A percentile compares a stretch with the other conserved stretches of the same genome.
Conservation (phyloP, 306 rosid species). For the Glycine latifolia region DNA sequence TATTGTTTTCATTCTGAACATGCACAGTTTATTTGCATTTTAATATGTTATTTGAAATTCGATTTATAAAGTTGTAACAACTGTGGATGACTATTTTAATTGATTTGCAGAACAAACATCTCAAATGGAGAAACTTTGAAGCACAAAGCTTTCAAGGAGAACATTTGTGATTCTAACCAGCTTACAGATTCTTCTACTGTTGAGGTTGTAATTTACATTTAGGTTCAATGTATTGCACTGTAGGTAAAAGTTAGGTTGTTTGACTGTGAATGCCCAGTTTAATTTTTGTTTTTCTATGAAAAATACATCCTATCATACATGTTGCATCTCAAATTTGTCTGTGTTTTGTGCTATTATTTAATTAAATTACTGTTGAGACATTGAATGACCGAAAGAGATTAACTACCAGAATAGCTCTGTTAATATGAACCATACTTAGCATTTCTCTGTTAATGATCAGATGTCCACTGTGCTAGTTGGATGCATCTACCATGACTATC, state of each 20-base stretch:
- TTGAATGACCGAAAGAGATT: neutral
- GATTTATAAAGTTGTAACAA: slow-evolving; percentile 20
- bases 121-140: slow-evolving; percentile 65
- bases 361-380: neutral
- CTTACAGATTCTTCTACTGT: slow-evolving; percentile 56
- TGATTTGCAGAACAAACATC: slow-evolving; percentile 62
- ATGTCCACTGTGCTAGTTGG: slow-evolving; percentile 14
- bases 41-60: slow-evolving; percentile 21
- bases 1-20: neutral
- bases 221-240: neutral
- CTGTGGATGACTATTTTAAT: slow-evolving; percentile 23
- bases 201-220: slow-evolving; percentile 62
- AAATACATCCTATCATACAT: neutral
- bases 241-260: slow-evolving; percentile 22
- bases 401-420: neutral
- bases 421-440: slow-evolving; percentile 3
- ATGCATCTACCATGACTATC: slow-evolving; percentile 20
- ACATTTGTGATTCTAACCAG: slow-evolving; percentile 42
- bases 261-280: neutral
- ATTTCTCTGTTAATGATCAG: neutral
- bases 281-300: neutral
- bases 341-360: slow-evolving; percentile 7
- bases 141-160: slow-evolving; percentile 54
- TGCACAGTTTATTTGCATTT: neutral
- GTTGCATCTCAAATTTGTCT: neutral